Evolutionary conservation across 2,329 filamentous ascomycete species (phyloP), one percentile per base, ranked within the genome.

Genomic region (Botrytis aclada): DNA sequence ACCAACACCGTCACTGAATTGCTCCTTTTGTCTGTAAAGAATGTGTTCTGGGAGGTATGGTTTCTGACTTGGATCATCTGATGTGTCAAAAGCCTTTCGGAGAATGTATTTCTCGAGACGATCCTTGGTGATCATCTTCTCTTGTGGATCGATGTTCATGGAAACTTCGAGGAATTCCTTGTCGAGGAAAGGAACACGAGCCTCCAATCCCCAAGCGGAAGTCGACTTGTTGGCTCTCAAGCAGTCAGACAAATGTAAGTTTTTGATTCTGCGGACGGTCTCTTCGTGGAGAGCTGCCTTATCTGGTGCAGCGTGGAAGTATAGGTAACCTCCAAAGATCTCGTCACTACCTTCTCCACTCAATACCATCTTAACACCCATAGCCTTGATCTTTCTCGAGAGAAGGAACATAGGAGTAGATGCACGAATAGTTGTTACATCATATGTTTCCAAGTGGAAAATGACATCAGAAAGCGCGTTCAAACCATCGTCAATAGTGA

Each of bases 301-400:
- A 86, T 94, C 88, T 34, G 96, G 96, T 3, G 96, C 96, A 75
- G 92, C 93, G 84, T 97, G 94, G 90, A 99, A 99, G 88, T 99
- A 99, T 32, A 99, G 90, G 84, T 99, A 99, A 70, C 96, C 96
- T 76, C 96, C 96, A 79, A 98, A 98, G 82, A 98, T 98, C 85
- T 99, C 96, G 83, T 99, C 96, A 80, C 93, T 96, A 67, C 96
- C 96, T 85, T 99, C 96, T 75, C 96, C 96, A 80, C 93, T 97
- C 75, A 99, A 88, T 73, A 99, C 96, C 96, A 99, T 99, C 89
- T 99, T 99, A 81, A 99, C 93, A 76, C 96, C 96, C 91, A 98
- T 95, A 51, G 95, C 96, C 88, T 99, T 99, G 87, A 99, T 99
- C 88, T 99, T 99, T 82, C 97, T 91, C 75, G 94, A 96, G 65